These are phyloP conservation scores for Crithidia fasciculata DNA, from an alignment of 208 protist genomes.

Conservation along the genomic window DNA sequence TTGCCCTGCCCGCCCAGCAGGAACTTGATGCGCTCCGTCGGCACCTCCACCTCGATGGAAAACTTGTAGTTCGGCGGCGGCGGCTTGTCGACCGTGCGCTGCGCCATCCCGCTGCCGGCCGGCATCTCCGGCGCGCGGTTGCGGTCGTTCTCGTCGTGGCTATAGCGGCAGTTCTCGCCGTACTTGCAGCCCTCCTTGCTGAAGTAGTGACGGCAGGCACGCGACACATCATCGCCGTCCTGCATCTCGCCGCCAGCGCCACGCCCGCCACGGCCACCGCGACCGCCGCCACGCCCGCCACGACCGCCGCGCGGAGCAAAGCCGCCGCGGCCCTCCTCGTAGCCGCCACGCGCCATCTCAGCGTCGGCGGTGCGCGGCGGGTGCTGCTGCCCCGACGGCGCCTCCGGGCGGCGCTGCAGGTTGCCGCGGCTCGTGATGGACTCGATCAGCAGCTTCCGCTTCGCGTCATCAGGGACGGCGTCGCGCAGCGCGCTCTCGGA, in stretches of 20 bases:
- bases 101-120: conserved; percentile 31
- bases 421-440: conserved; percentile 77
- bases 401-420: conserved; percentile 47
- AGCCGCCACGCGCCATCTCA: conserved; percentile 34
- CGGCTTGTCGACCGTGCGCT: conserved; percentile 36
- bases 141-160: conserved; percentile 62
- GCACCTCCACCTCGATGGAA: conserved; percentile 58
- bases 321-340: conserved; percentile 36
- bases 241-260: conserved; percentile 15
- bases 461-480: conserved; percentile 75
- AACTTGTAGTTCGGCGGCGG: conserved; percentile 41
- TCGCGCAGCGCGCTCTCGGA: conserved; percentile 65
- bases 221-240: conserved; percentile 28
- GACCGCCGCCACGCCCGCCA: conserved; percentile 40
- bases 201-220: conserved; percentile 80
- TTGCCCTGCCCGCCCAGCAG: conserved; percentile 68
- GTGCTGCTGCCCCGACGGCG: conserved; percentile 37
- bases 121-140: conserved; percentile 26
- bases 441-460: conserved; percentile 68
- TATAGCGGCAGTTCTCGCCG: conserved; percentile 84
- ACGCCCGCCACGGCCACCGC: conserved; percentile 39
- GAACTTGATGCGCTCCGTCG: conserved; percentile 81
- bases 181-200: conserved; percentile 73
- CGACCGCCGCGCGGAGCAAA: conserved; percentile 38
- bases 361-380: conserved; percentile 46